Conservation (phyloP, 75 land plant genomes). For the Selaginella moellendorffii region DNA sequence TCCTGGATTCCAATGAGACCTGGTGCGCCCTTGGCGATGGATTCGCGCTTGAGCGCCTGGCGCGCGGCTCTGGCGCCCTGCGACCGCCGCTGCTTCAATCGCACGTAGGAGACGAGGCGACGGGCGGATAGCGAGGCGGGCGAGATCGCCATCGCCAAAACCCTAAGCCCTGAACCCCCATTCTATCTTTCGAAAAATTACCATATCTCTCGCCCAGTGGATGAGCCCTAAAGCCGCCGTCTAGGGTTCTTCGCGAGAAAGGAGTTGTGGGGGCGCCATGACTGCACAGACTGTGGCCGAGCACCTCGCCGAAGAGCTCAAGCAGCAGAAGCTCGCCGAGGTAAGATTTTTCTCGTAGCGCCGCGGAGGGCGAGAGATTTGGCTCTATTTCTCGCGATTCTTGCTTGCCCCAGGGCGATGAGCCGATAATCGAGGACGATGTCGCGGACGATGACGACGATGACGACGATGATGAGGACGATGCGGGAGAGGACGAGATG, state of each 20-base stretch:
- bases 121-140: not conserved
- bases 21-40: not conserved
- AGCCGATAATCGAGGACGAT: slow-evolving; percentile 52
- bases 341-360: no score
- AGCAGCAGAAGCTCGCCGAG: slow-evolving; percentile 29
- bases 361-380: no score
- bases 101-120: not conserved
- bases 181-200: not conserved
- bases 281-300: slow-evolving; percentile 23
- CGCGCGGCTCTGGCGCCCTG: not conserved
- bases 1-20: not conserved
- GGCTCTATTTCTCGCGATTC: no score
- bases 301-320: slow-evolving; percentile 31
- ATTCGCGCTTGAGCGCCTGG: not conserved
- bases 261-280: no score
- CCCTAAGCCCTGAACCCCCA: not conserved
- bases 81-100: not conserved
- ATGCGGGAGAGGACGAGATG: slow-evolving; percentile 33
- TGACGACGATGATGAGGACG: slow-evolving; percentile 47
- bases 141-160: not conserved
- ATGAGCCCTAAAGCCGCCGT: not conserved
- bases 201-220: no score
- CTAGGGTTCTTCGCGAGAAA: not conserved
- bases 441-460: slow-evolving; percentile 54
- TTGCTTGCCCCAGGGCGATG: slow-evolving; percentile 46